Evolutionary conservation across 2,329 filamentous ascomycete species (phyloP).

Genomic region (Nemania sp.): DNA sequence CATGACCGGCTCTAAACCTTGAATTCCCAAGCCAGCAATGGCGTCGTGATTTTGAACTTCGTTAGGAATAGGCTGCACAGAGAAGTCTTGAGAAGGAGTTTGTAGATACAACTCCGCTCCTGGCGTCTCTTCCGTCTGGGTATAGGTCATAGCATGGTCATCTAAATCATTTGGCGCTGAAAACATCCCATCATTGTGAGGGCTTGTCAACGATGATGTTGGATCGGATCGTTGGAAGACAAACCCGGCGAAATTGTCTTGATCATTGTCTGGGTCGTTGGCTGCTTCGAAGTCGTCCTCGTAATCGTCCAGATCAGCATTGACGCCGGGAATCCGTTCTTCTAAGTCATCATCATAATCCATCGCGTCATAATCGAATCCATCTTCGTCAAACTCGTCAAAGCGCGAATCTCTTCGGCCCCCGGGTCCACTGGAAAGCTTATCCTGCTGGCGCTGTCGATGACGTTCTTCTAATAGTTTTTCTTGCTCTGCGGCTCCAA

Average conservation of each 20-base stretch:
- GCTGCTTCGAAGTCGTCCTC: constrained; percentile 46
- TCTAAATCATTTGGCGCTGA: constrained; percentile 59
- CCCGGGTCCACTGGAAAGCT: constrained; percentile 48
- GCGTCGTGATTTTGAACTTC: constrained; percentile 27
- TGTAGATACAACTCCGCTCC: constrained; percentile 30
- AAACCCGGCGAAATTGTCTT: constrained; percentile 65
- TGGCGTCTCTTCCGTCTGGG: constrained; percentile 53
- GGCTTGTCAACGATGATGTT: constrained; percentile 54
- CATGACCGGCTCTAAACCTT: constrained; percentile 37
- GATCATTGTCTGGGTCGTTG: constrained; percentile 56
- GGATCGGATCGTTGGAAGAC: constrained; percentile 60
- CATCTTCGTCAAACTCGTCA: constrained; percentile 65
- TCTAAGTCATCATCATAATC: constrained; percentile 68
- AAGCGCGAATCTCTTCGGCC: constrained; percentile 55
- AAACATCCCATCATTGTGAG: constrained; percentile 50
- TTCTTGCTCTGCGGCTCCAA: constrained; percentile 68
- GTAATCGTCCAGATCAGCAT: constrained; percentile 45
- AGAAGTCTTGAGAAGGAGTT: constrained; percentile 4
- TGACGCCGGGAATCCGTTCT: constrained; percentile 65
- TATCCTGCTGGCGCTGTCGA: constrained; percentile 66
- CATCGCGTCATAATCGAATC: constrained; percentile 64
- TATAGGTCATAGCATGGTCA: constrained; percentile 61
- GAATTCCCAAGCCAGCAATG: constrained; percentile 49
- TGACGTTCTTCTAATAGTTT: constrained; percentile 74
- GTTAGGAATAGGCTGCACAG: constrained; percentile 11